Conservation (phyloP, 148 eudicot species). For the Silene conica region DNA sequence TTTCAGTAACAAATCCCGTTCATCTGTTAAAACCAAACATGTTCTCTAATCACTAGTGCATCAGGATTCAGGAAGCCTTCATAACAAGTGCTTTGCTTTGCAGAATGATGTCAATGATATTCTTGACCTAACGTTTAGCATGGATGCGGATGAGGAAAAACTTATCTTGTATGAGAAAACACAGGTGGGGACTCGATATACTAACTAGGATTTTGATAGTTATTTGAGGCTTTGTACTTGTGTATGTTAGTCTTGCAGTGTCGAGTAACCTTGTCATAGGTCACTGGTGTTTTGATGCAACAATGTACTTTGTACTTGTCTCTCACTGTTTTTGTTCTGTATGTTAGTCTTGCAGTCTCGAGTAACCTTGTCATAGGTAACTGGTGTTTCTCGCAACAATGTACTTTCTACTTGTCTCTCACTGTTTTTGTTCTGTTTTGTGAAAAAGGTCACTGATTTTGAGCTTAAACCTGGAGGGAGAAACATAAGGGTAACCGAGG, state of each 20-base stretch:
- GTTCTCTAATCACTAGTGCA: neutral
- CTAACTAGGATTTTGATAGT: neutral
- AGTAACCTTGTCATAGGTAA: too few species aligned
- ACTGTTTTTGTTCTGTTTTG: conserved; percentile 12
- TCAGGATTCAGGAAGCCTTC: conserved; percentile 4
- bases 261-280: neutral
- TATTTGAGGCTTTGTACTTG: neutral
- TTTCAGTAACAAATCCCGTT: conserved; percentile 2
- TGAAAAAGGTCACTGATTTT: conserved; percentile 76
- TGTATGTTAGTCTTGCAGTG: neutral
- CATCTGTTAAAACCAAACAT: neutral
- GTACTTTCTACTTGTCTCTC: too few species aligned
- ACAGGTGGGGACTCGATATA: conserved; percentile 49
- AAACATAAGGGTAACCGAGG: conserved; percentile 91
- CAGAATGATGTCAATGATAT: conserved; percentile 96
- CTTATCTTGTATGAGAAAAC: conserved; percentile 90
- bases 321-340: too few species aligned
- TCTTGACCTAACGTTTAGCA: conserved; percentile 94
- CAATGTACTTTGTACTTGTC: neutral
- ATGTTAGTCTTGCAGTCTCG: too few species aligned
- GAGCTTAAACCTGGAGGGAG: conserved; percentile 99
- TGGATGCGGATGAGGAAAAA: conserved; percentile 99
- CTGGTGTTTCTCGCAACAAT: too few species aligned
- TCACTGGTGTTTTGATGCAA: neutral
- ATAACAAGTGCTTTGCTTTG: conserved; percentile 14